Conservation (phyloP, 352 stramenopile genomes). For the Pythium inflatum region DNA sequence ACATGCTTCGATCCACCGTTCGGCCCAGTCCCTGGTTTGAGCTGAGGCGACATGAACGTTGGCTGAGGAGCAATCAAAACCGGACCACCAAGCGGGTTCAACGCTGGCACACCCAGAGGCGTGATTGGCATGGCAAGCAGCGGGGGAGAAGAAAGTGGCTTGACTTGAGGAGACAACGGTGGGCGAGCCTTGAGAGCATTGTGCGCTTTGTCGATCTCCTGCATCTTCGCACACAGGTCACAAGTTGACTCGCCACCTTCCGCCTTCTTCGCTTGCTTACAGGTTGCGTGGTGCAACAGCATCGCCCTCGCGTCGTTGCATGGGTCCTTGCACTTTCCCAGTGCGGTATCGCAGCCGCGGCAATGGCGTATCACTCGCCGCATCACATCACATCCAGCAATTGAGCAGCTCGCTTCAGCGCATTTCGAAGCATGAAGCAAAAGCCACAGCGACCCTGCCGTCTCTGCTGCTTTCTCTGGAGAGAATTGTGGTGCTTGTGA, state of each 20-base stretch:
- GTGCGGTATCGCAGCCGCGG: constrained; percentile 52
- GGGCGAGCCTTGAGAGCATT: constrained; percentile 44
- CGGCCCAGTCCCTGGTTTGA: constrained; percentile 8
- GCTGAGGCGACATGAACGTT: constrained; percentile 14
- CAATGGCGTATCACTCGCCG: constrained; percentile 70
- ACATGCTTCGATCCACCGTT: constrained; percentile 48
- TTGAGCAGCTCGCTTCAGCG: constrained; percentile 39
- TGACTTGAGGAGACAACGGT: constrained; percentile 31
- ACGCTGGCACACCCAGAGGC: constrained; percentile 3
- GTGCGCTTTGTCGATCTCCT: constrained; percentile 72
- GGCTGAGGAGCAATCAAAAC: constrained; percentile 34
- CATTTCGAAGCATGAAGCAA: constrained; percentile 61
- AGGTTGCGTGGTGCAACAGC: constrained; percentile 71
- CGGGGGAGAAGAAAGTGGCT: constrained; percentile 14
- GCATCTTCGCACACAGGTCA: constrained; percentile 61
- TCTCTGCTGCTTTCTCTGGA: constrained; percentile 53
- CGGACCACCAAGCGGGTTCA: constrained; percentile 11
- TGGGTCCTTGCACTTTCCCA: constrained; percentile 67
- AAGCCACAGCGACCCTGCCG: constrained; percentile 72
- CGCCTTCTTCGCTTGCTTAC: constrained; percentile 29
- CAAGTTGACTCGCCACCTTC: constrained; percentile 50
- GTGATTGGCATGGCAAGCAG: constrained; percentile 21
- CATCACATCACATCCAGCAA: constrained; percentile 71
- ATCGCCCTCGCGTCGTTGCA: constrained; percentile 84
- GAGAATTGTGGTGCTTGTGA: constrained; percentile 61